Evolutionary conservation across 441 rosid genomes (phyloP), one percentile per base, ranked within the genome.

Genomic region (Pelargonium citronellum): DNA sequence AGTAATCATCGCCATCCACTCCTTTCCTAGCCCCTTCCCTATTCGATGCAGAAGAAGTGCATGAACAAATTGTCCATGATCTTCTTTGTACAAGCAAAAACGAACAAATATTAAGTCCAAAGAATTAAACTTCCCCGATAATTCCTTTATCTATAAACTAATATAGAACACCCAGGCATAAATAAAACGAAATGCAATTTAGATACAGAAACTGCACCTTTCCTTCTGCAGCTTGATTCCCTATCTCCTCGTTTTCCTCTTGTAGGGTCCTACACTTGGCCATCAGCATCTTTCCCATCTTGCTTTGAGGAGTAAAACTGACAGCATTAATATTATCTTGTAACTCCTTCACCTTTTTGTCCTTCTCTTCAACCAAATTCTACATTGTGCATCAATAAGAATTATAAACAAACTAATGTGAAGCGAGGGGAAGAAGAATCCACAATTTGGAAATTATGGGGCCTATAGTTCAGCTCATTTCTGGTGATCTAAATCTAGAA

Each of bases 241-340:
- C 99, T 73, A 95, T 91, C 84, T 95, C 99, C 76, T 92, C 97
- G 70, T 95, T 95, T 87, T 95, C 99, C 81, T 92, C 98, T 75
- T 87, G 95, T 79, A 91, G 78, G 66, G 99, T 92, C 81, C 86
- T 88, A 75, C 98, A 92, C 77, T 95, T 95, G 22, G 93, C 92
- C 96, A 95, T 88, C 76, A 95, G 88, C 95, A 93, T 86, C 84
- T 82, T 92, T n/a, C 99, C 99, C 91, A 83, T 91, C 87, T 88
- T 89, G 87, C 98, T 87, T 75, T 85, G 86, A 30, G 97, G 86
- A 66, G 99, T 95, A 70, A 95, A 95, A 79, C 83, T 88, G 76
- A 92, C 86, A 15, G 96, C 97, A 17, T 90, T 86, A 80, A 91
- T 85, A 75, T 86, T 87, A 80, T 92, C 97, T 87, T 91, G 98